Percentiles rank a stretch among this genome's conserved stretches.
These are phyloP conservation scores for Gaeumannomyces tritici DNA, from an alignment of 2,329 filamentous ascomycete genomes.

Conservation along the genomic window DNA sequence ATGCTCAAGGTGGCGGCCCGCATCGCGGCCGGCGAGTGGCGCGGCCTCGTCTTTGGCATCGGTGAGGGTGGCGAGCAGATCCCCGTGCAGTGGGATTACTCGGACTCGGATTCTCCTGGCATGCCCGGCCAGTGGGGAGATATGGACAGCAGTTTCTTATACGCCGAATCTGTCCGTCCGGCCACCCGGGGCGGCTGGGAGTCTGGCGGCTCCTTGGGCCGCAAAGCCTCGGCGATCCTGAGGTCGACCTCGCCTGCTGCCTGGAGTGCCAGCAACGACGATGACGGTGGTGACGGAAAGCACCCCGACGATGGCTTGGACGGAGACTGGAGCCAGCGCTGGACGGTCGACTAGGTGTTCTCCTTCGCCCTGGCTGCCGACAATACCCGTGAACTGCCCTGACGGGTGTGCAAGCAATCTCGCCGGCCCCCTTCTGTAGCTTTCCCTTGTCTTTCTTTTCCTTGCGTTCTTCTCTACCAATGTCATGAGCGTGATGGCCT, in stretches of 20 bases:
- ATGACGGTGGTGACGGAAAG: not conserved
- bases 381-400: not conserved
- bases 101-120: conserved; percentile 30
- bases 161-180: not conserved
- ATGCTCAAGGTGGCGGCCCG: conserved; percentile 75
- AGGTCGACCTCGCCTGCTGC: not conserved
- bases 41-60: conserved; percentile 46
- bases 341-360: conserved; percentile 4
- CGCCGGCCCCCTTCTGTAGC: not conserved
- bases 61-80: conserved; percentile 43
- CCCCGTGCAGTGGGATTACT: conserved; percentile 52
- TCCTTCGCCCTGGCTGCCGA: conserved; percentile 1
- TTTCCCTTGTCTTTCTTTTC: not conserved
- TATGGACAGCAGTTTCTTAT: not conserved
- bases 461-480: not conserved
- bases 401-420: not conserved
- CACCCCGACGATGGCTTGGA: not conserved
- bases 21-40: conserved; percentile 57
- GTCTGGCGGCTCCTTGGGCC: not conserved
- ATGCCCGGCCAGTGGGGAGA: not conserved
- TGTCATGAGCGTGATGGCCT: not conserved
- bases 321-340: not conserved
- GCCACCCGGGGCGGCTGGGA: not conserved
- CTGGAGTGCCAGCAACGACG: not conserved
- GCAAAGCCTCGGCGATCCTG: not conserved